phyloP scores from a whole-genome alignment of 2,329 filamentous ascomycete genomes.

The Amylocarpus encephaloides region DNA sequence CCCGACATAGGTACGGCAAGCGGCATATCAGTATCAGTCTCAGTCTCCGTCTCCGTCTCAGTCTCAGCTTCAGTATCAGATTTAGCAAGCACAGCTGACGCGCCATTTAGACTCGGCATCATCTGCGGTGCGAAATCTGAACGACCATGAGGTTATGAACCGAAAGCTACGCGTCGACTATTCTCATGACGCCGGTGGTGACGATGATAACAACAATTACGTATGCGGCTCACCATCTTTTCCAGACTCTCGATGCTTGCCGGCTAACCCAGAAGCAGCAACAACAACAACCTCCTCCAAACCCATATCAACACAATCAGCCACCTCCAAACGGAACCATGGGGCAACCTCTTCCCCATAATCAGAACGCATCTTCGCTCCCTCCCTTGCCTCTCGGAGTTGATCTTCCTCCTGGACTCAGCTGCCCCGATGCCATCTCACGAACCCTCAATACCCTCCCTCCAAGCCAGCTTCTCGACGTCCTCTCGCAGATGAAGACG shows the following conservation, averaged over 20 bases:
- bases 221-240: background rate
- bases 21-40: no score
- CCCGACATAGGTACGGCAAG: slow-evolving; percentile 68
- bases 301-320: slow-evolving; percentile 30
- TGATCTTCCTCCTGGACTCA: slow-evolving; percentile 76
- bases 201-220: slow-evolving; percentile 43
- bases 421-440: slow-evolving; percentile 84
- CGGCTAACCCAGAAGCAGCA: background rate
- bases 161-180: slow-evolving; percentile 93
- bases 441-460: slow-evolving; percentile 82
- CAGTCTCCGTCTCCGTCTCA: no score
- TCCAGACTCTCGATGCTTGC: no score
- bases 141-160: slow-evolving; percentile 92
- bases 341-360: slow-evolving; percentile 29
- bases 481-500: slow-evolving; percentile 89
- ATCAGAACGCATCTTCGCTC: slow-evolving; percentile 46
- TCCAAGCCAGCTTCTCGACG: slow-evolving; percentile 83
- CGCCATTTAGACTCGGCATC: slow-evolving; percentile 63
- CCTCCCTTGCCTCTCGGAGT: slow-evolving; percentile 79
- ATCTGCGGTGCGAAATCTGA: slow-evolving; percentile 89
- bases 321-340: slow-evolving; percentile 33
- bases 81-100: slow-evolving; percentile 6
- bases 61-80: no score
- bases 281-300: slow-evolving; percentile 26
- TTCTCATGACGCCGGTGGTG: slow-evolving; percentile 70